Percentiles rank a stretch among this genome's conserved stretches.
phyloP scores from a whole-genome alignment of 2,329 filamentous ascomycete species.

The Elsinoe ampelina region DNA sequence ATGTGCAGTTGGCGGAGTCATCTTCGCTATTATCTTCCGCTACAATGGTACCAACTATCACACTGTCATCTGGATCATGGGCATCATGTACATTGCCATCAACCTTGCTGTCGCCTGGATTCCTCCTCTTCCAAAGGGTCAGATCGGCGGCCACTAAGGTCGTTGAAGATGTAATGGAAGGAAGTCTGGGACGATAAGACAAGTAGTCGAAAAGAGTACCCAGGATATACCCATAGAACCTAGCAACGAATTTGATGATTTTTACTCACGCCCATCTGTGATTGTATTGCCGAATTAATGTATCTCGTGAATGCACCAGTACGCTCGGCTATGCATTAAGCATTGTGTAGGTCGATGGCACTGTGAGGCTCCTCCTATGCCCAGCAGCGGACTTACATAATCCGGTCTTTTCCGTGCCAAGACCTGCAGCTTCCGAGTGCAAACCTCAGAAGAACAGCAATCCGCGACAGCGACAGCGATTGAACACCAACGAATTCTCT shows the following conservation, averaged over 20 bases:
- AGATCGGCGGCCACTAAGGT: slow-evolving; percentile 34
- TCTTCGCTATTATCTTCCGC: slow-evolving; percentile 71
- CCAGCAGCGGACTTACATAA: neutral
- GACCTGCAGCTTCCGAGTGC: slow-evolving; percentile 5
- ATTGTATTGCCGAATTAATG: too few species aligned
- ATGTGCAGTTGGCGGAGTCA: slow-evolving; percentile 55
- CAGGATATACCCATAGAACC: neutral
- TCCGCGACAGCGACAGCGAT: neutral
- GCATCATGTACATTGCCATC: slow-evolving; percentile 58
- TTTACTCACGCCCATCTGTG: neutral
- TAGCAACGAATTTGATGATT: neutral
- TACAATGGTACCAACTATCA: slow-evolving; percentile 60
- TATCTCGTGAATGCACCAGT: too few species aligned
- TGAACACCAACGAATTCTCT: slow-evolving; percentile 13
- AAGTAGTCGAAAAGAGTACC: neutral
- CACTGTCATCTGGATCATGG: slow-evolving; percentile 68
- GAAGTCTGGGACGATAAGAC: neutral
- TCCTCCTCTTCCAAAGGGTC: slow-evolving; percentile 42
- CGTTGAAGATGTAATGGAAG: neutral
- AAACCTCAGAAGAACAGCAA: slow-evolving; percentile 1
- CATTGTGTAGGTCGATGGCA: neutral
- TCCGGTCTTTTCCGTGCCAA: neutral
- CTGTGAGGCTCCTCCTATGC: too few species aligned
- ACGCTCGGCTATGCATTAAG: neutral
- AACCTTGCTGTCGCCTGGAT: slow-evolving; percentile 57